phyloP scores from a whole-genome alignment of 192 early-diverging fungal genomes.

The Backusella morwellensis region DNA sequence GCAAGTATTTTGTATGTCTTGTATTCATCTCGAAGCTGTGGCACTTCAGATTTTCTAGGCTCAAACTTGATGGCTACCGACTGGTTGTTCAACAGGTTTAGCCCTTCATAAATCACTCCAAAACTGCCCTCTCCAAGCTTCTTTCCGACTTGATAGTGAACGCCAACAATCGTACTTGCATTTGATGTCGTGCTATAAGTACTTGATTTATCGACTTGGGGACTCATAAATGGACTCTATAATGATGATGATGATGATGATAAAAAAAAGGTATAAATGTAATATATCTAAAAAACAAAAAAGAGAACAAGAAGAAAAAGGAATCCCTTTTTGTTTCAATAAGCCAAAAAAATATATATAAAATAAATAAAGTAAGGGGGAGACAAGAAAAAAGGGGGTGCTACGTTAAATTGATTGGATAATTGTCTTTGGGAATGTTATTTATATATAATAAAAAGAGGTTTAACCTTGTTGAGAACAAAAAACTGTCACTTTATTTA shows the following conservation, averaged over 20 bases:
- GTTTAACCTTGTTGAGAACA: not conserved
- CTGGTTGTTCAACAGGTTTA: constrained; percentile 85
- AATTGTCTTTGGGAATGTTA: not conserved
- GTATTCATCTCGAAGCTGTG: constrained; percentile 95
- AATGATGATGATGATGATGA: not conserved
- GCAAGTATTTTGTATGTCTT: constrained; percentile 91
- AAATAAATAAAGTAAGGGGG: not conserved
- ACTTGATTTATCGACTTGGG: not conserved
- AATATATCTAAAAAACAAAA: not conserved
- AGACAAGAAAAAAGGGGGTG: not conserved
- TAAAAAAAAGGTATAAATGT: not conserved
- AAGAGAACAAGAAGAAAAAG: constrained; percentile 6
- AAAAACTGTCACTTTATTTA: not conserved
- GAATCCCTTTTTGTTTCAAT: constrained; percentile 6
- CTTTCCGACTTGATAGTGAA: constrained; percentile 95
- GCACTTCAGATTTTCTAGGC: constrained; percentile 93
- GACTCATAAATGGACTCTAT: not conserved
- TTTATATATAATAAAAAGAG: not conserved
- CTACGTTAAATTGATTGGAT: not conserved
- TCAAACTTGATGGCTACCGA: constrained; percentile 97
- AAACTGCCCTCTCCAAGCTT: constrained; percentile 98
- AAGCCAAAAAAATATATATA: not conserved
- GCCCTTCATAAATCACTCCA: constrained; percentile 98
- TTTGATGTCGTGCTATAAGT: not conserved
- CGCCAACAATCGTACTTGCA: constrained; percentile 83